A percentile compares a stretch with the other conserved stretches of the same genome.
These are phyloP conservation scores for Botryosphaeria dothidea DNA, from an alignment of 2,329 filamentous ascomycete genomes.

Conservation along the genomic window DNA sequence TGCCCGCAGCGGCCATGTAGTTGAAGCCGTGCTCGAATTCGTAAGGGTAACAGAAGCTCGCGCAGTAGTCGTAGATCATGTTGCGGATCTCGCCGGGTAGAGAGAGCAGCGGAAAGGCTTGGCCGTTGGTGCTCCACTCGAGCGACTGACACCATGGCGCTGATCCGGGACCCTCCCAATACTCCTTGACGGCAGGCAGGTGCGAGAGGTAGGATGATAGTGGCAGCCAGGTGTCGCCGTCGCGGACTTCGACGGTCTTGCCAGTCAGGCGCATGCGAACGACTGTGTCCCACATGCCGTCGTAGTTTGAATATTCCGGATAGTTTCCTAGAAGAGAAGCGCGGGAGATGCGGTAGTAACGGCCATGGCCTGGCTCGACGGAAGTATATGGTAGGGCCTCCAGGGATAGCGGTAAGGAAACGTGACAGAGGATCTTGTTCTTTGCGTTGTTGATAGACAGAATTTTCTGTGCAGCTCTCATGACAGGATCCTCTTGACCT, in stretches of 20 bases:
- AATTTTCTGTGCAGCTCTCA: constrained; percentile 2
- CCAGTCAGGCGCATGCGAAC: constrained; percentile 11
- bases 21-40: constrained; percentile 17
- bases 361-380: not conserved
- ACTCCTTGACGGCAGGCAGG: constrained; percentile 1
- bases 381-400: not conserved
- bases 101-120: constrained; percentile 2
- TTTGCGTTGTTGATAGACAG: constrained; percentile 4
- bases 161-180: not conserved
- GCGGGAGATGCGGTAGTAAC: constrained; percentile 14
- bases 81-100: constrained; percentile 19
- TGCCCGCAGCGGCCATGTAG: constrained; percentile 13
- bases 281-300: constrained; percentile 16
- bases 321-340: constrained; percentile 7
- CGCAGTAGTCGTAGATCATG: constrained; percentile 16
- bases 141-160: not conserved
- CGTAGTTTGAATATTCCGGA: constrained; percentile 9
- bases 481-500: not conserved
- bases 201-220: not conserved
- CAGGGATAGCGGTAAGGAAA: constrained; percentile 2
- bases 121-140: constrained; percentile 12
- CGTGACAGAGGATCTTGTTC: constrained; percentile 1
- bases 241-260: constrained; percentile 2
- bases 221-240: not conserved
- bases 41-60: constrained; percentile 14